Evolutionary conservation across 208 protist species (phyloP), one percentile per base, ranked within the genome.

Genomic region (Leishmania major): DNA sequence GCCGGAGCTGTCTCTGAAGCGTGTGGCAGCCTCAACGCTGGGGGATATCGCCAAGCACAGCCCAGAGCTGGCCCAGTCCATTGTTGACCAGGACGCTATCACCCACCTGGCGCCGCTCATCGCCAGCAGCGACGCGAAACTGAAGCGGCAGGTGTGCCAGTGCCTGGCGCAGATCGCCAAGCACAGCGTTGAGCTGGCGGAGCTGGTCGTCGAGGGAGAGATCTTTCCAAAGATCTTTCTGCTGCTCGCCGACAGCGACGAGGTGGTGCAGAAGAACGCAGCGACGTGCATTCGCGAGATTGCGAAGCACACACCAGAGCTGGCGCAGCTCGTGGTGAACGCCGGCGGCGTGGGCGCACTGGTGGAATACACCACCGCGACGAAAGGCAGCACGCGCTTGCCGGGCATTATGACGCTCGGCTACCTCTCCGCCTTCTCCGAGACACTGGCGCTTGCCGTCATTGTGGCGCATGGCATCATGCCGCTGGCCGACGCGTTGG

Each of bases 361-460:
- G 31, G 99, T 99, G 17, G 98, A 99, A 87, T 99, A 99, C 93
- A 96, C 99, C 43, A 98, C 90, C 80, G 94, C 99, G 74, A 95
- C 92, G 5, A 84, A 86, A 17, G 98, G 97, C 72, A 97, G 95
- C 84, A 95, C 94, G 53, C 90, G 96, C 8, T 88, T 99, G 64
- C 98, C 99, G 13, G 99, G 98, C 77, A 97, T 99, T 83, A 99
- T 99, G 99, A 98, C 98, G 13, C 93, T 99, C 40, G 99, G 99
- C 47, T 99, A 99, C 90, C 99, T 99, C 81, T 91, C 98, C 37
- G 98, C 99, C 69, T 99, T 99, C 89, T 98, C 95, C 28, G 98
- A 99, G 86, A 99, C 98, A 7, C 90, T 99, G 17, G 99, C 99
- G 19, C 90, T 99, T 64, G 92, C 96, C 40, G 96, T 99, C 45